Base-by-base conservation (phyloP, 768 basidiomycete species). In the Lenzites betulinus region DNA sequence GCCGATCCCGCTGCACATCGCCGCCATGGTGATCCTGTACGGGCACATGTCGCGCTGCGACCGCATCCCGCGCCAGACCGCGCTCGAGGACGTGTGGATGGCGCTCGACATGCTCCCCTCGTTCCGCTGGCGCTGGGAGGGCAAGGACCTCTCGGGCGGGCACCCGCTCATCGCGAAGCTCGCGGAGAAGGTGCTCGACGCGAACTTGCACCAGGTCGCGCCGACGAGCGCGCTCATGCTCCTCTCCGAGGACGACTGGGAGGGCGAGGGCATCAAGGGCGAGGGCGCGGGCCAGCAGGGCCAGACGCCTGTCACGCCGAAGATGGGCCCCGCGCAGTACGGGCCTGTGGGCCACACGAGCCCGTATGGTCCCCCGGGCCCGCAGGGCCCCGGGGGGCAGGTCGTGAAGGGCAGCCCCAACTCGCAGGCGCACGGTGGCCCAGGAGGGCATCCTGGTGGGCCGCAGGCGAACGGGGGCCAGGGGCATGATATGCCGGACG, bases 101-200 rank as follows among this genome's bases (percentile, higher is more conserved):
- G 92, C 92, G 28, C 84, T 94, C 22, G 88, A 93, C 71, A 90
- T 93, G 85, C 83, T 93, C 12, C 92, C 92, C 2, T 87, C 87
- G 33, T 90, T 93, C 82, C 86, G 92, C 51, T 94, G 92, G 92
- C 86, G 92, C 63, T 94, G 92, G 92, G 90, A 92, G 69, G 84
- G 92, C 53, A 92, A 88, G 71, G 92, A 93, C 69, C 74, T 84
- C 55, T 86, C 86, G 44, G 90, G 89, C 44, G 87, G 86, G 1
- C 90, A 92, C 67, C 92, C 92, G n/a, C 83, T 93, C 52, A 91
- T 93, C 60, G 84, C 89, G 15, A 88, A 85, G 66, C 83, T 94
- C 49, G 92, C 89, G 0, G 90, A 92, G 74, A 85, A 85, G 55
- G 89, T 93, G 23, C 87, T 93, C 77, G 82, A 81, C 23, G 85